Evolutionary conservation across 345 rosid genomes (phyloP).

Genomic region (Ceriops zippeliana): DNA sequence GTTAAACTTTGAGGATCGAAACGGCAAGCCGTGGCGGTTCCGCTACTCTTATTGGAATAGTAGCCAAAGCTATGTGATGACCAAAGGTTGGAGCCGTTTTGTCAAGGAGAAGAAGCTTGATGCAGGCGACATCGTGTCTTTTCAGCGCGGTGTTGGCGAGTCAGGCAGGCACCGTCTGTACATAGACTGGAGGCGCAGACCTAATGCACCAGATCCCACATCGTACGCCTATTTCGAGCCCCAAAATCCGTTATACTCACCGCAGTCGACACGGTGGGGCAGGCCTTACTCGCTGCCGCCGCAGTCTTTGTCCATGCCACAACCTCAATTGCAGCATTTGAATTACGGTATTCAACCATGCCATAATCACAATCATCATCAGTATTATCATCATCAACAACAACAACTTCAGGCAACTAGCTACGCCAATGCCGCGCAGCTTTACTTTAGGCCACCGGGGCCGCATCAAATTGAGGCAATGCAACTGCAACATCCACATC

Average conservation of each 20-base stretch:
- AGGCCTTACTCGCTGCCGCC: constrained; percentile 57
- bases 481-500: constrained; percentile 3
- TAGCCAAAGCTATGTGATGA: constrained; percentile 99
- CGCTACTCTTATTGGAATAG: constrained; percentile 98
- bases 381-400: constrained; percentile 20
- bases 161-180: constrained; percentile 51
- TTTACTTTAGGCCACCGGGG: constrained; percentile 44
- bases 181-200: constrained; percentile 88
- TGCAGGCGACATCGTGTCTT: constrained; percentile 92
- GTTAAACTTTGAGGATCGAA: constrained; percentile 79
- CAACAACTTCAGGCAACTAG: constrained; percentile 33
- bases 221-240: constrained; percentile 37
- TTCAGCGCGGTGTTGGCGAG: constrained; percentile 73
- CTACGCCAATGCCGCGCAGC: constrained; percentile 35
- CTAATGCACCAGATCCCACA: constrained; percentile 49
- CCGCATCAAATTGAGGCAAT: constrained; percentile 27
- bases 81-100: constrained; percentile 98
- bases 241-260: constrained; percentile 42
- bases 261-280: constrained; percentile 50
- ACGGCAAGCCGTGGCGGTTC: constrained; percentile 89
- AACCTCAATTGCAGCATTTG: constrained; percentile 29
- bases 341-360: constrained; percentile 36
- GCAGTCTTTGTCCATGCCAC: constrained; percentile 24
- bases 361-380: constrained; percentile 9
- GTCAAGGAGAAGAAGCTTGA: constrained; percentile 97